phyloP scores from a whole-genome alignment of 495 filamentous ascomycete genomes.

The Acidiella bohemica region DNA sequence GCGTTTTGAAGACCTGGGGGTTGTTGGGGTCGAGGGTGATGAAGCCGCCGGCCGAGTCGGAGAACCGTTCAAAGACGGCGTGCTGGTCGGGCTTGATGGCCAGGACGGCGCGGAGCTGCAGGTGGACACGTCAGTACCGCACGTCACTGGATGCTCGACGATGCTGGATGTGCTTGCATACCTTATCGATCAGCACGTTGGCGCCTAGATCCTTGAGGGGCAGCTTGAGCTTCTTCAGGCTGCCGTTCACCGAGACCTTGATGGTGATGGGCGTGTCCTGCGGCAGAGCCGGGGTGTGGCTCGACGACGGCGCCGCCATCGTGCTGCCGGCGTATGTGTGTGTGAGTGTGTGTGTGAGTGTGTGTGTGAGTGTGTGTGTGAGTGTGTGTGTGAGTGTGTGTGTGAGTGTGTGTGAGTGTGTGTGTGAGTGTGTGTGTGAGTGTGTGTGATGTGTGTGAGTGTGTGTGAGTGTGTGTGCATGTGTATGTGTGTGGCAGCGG shows the following conservation, averaged over 20 bases:
- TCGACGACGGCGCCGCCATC: slow-evolving; percentile 31
- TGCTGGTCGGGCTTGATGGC: slow-evolving; percentile 51
- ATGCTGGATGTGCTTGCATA: too few species aligned
- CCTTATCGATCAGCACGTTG: slow-evolving; percentile 67
- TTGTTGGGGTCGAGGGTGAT: slow-evolving; percentile 68
- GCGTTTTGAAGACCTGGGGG: slow-evolving; percentile 79
- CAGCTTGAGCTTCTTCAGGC: slow-evolving; percentile 74
- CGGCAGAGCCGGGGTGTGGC: slow-evolving; percentile 37
- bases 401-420: not conserved
- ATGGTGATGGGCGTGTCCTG: slow-evolving; percentile 70
- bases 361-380: not conserved
- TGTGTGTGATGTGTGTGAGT: too few species aligned
- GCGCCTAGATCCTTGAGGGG: slow-evolving; percentile 73
- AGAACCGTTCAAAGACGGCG: slow-evolving; percentile 83
- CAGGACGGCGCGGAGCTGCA: slow-evolving; percentile 63
- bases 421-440: too few species aligned
- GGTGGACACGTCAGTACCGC: slow-evolving; percentile 4
- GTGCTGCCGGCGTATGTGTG: not conserved
- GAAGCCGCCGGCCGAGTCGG: slow-evolving; percentile 76
- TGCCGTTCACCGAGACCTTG: slow-evolving; percentile 65
- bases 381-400: not conserved
- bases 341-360: not conserved
- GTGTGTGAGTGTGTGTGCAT: too few species aligned
- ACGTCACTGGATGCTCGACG: too few species aligned
- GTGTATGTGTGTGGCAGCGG: too few species aligned